Evolutionary conservation across 371 early-diverging fungal genomes (phyloP), one percentile per base, ranked within the genome.

Genomic region (Saksenaea vasiformis): DNA sequence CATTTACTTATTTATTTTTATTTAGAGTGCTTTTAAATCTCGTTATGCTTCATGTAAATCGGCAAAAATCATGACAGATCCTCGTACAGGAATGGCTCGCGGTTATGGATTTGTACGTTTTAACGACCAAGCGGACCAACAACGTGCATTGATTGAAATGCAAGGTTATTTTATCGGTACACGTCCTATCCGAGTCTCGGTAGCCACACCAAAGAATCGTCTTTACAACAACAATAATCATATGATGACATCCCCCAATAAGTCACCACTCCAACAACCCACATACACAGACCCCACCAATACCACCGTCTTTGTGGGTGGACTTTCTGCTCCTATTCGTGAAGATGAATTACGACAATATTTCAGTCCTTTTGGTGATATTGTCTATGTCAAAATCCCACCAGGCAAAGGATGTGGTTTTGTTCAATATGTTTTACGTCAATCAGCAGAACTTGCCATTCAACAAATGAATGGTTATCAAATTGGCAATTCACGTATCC

Each of bases 241-340:
- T 64, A 65, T 67, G 27, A 57, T 67, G 10, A 65, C 65, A 34
- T 59, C 73, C 34, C 71, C 73, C 55, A 75, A 76, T 53, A 78
- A 79, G 31, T 80, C 77, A 57, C 72, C 67, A 56, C 80, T 70
- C 60, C 73, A 71, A 26, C 78, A 80, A 41, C 85, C 76, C 14
- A 73, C 73, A 44, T 77, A 73, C 69, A 79, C 73, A 13, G 97
- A 97, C 71, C 51, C 51, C 5, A 89, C 78, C 73, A 95, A 95
- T 74, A 96, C 96, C 3, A 96, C 97, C 1, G 95, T 97, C 24
- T 97, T 97, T 82, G 94, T 97, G 3, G 97, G 97, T 11, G 95
- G 95, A 2, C 75, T 97, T 44, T 87, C 86, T 37, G 80, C 91
- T 10, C 84, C 87, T 36, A 90, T 91, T 24, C 82, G 86, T 39